A percentile compares a stretch with the other conserved stretches of the same genome.
phyloP scores from a whole-genome alignment of 345 rosid species.

The Rhodamnia rubescens region DNA sequence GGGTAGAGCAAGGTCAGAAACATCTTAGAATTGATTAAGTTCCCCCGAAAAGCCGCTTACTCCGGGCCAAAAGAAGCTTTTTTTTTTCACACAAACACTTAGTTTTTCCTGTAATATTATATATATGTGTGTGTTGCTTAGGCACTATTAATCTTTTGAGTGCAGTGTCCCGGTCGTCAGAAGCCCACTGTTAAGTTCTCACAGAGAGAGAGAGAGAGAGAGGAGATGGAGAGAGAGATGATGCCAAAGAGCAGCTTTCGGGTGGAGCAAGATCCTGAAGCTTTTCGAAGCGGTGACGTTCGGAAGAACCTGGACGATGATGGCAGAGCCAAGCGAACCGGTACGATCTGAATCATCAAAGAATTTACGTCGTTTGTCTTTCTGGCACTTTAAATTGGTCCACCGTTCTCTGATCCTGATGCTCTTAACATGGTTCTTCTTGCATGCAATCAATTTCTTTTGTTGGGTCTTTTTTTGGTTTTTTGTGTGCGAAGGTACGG shows the following conservation, averaged over 20 bases:
- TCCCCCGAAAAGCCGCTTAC: background rate
- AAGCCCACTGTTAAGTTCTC: background rate
- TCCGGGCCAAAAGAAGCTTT: background rate
- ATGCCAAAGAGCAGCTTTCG: constrained; percentile 23
- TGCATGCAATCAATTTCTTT: background rate
- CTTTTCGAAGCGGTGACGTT: constrained; percentile 9
- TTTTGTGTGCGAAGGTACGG: constrained; percentile 37
- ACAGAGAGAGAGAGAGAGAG: background rate
- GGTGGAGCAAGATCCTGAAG: constrained; percentile 23
- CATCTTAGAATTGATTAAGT: background rate
- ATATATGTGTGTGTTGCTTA: no score
- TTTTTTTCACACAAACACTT: background rate
- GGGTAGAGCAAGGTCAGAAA: background rate
- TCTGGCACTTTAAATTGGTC: background rate
- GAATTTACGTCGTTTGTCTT: background rate
- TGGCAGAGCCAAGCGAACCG: constrained; percentile 58
- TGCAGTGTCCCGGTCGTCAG: background rate
- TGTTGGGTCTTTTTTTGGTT: background rate
- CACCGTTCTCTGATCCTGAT: no score
- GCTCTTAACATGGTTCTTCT: background rate
- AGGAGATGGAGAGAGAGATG: constrained; percentile 5
- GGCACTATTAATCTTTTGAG: background rate
- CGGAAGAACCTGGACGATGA: constrained; percentile 57
- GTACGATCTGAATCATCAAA: constrained; percentile 10
- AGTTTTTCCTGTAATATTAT: background rate